Evolutionary conservation across 768 basidiomycete genomes (phyloP).

Genomic region (Asterophora parasitica): DNA sequence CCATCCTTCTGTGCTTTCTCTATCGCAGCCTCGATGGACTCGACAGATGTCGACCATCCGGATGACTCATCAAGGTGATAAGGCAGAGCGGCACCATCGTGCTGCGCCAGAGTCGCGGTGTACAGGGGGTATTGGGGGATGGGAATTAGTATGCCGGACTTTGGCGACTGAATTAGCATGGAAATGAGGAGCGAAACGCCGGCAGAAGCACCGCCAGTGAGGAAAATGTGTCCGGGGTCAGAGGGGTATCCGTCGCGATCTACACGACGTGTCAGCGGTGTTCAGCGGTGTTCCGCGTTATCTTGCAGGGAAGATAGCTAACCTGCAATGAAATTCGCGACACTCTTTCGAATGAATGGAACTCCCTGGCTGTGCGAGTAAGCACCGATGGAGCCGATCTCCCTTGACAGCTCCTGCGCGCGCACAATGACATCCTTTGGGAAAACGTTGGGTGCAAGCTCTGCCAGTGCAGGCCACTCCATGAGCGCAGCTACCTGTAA

Average conservation of each 20-base stretch:
- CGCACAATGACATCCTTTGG: constrained; percentile 82
- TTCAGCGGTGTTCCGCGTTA: constrained; percentile 3
- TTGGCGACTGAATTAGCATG: constrained; percentile 66
- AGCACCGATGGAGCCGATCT: constrained; percentile 91
- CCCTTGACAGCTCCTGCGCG: constrained; percentile 71
- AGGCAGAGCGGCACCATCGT: constrained; percentile 72
- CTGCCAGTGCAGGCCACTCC: constrained; percentile 85
- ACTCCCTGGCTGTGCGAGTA: constrained; percentile 96
- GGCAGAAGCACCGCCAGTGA: constrained; percentile 90
- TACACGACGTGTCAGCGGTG: constrained; percentile 26
- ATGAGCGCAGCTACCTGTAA: constrained; percentile 80
- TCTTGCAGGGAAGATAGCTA: constrained; percentile 17
- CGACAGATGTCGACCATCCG: constrained; percentile 78
- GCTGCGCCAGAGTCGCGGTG: constrained; percentile 89
- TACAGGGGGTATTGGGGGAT: constrained; percentile 99
- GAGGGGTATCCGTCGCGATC: constrained; percentile 89
- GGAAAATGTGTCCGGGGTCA: constrained; percentile 82
- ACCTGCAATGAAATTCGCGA: constrained; percentile 90
- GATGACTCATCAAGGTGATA: constrained; percentile 84
- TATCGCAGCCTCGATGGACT: constrained; percentile 63
- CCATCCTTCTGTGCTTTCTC: constrained; percentile 59
- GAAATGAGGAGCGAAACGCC: constrained; percentile 88
- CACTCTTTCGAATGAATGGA: constrained; percentile 78
- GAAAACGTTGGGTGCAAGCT: constrained; percentile 73
- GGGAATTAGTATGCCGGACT: constrained; percentile 83